Evolutionary conservation across 108 stramenopile species (phyloP).

Genomic region (Cylindrotheca fusiformis): DNA sequence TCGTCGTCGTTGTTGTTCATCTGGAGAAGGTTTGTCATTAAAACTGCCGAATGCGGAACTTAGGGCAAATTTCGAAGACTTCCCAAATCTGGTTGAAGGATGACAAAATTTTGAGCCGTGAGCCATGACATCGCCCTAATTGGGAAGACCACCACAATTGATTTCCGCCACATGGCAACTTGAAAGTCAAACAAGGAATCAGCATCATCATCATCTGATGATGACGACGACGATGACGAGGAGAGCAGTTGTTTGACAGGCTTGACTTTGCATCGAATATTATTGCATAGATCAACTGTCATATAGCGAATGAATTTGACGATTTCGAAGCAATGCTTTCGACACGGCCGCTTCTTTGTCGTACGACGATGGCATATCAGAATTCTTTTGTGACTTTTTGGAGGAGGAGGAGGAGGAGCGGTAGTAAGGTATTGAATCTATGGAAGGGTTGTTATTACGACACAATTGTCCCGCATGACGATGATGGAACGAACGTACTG

Average conservation of each 20-base stretch:
- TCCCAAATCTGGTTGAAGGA: constrained; percentile 54
- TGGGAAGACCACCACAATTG: constrained; percentile 62
- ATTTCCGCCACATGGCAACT: constrained; percentile 64
- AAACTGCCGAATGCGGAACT: constrained; percentile 62
- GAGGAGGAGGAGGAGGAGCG: too few relatives aligned
- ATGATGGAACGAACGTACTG: too few relatives aligned
- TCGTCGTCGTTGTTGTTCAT: too few relatives aligned
- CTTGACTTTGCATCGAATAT: constrained; percentile 60
- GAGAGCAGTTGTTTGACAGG: constrained; percentile 41
- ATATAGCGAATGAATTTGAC: constrained; percentile 74
- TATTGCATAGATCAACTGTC: constrained; percentile 65
- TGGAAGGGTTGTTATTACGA: too few relatives aligned
- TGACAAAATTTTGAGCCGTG: constrained; percentile 50
- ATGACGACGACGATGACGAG: too few relatives aligned
- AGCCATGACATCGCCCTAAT: constrained; percentile 46
- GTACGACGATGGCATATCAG: too few relatives aligned
- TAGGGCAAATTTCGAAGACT: constrained; percentile 73
- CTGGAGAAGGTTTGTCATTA: constrained; percentile 58
- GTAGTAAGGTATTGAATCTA: too few relatives aligned
- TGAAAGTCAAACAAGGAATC: constrained; percentile 20
- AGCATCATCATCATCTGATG: too few relatives aligned
- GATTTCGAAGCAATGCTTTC: constrained; percentile 57
- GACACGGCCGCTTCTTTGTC: constrained; percentile 10
- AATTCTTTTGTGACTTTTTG: too few relatives aligned
- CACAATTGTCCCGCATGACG: too few relatives aligned